A percentile compares a stretch with the other conserved stretches of the same genome.
Evolutionary conservation across 1,284 basidiomycete species (phyloP).

Genomic region (Marasmius tenuissimus): DNA sequence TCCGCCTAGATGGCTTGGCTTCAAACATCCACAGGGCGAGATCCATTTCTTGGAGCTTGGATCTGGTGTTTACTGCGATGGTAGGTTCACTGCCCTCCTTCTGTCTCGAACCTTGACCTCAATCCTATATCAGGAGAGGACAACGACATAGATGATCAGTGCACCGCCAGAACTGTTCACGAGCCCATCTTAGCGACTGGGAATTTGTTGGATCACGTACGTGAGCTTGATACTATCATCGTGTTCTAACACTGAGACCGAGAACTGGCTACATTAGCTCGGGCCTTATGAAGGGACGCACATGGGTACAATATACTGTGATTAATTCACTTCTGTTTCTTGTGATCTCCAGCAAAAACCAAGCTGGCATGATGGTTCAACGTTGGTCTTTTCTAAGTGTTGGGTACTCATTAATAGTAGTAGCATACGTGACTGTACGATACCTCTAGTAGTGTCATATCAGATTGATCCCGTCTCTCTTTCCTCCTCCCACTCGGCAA

Average conservation of each 20-base stretch:
- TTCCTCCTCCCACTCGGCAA: slow-evolving; percentile 45
- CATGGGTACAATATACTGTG: slow-evolving; percentile 51
- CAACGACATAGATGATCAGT: slow-evolving; percentile 44
- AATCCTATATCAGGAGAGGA: slow-evolving; percentile 36
- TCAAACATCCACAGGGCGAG: slow-evolving; percentile 40
- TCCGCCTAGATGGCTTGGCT: slow-evolving; percentile 43
- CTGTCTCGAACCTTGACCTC: not conserved
- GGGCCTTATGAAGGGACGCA: slow-evolving; percentile 55
- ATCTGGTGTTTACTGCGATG: slow-evolving; percentile 38
- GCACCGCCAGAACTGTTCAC: slow-evolving; percentile 41
- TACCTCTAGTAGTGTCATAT: no score
- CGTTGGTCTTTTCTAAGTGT: no score
- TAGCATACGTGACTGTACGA: no score
- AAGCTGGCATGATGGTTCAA: no score
- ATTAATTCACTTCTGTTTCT: slow-evolving; percentile 13
- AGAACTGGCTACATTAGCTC: slow-evolving; percentile 24
- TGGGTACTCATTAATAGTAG: no score
- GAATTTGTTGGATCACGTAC: slow-evolving; percentile 45
- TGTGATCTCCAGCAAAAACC: not conserved
- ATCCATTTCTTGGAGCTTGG: slow-evolving; percentile 22
- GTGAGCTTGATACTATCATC: slow-evolving; percentile 6
- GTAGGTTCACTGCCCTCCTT: slow-evolving; percentile 20
- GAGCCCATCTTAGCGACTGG: slow-evolving; percentile 39
- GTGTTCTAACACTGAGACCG: not conserved
- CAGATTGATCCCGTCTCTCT: slow-evolving; percentile 33